A percentile compares a stretch with the other conserved stretches of the same genome.
These are phyloP conservation scores for Russula foetens DNA, from an alignment of 768 basidiomycete species.

Conservation along the genomic window DNA sequence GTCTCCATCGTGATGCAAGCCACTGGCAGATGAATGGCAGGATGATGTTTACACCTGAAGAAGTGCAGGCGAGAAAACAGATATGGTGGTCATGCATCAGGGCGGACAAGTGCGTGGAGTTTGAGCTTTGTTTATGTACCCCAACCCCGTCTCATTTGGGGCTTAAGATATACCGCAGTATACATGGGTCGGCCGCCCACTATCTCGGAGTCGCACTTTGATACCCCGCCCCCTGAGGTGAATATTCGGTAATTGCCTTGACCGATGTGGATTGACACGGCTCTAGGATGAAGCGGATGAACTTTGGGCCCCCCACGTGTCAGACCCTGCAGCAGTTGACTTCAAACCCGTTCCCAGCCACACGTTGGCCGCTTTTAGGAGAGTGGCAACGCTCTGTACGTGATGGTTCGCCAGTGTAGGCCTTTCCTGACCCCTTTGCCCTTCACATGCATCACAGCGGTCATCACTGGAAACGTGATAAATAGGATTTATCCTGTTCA, in stretches of 20 bases:
- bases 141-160: slow-evolving; percentile 1
- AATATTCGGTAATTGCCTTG: not conserved
- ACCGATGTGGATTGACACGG: not conserved
- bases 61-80: slow-evolving; percentile 63
- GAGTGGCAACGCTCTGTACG: slow-evolving; percentile 51
- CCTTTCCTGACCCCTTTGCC: not conserved
- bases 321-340: slow-evolving; percentile 33
- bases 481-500: slow-evolving; percentile 65
- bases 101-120: slow-evolving; percentile 50
- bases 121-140: slow-evolving; percentile 3
- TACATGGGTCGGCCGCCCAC: slow-evolving; percentile 70
- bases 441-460: slow-evolving; percentile 32
- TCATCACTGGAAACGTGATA: slow-evolving; percentile 61
- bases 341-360: slow-evolving; percentile 41
- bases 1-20: slow-evolving; percentile 70
- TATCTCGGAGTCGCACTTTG: slow-evolving; percentile 63
- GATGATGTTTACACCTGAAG: slow-evolving; percentile 50
- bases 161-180: slow-evolving; percentile 53
- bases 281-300: slow-evolving; percentile 51
- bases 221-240: slow-evolving; percentile 52
- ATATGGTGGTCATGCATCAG: slow-evolving; percentile 76
- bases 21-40: slow-evolving; percentile 61
- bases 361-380: slow-evolving; percentile 48
- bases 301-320: slow-evolving; percentile 40
- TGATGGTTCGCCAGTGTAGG: slow-evolving; percentile 6